Evolutionary conservation across 73 alveolate species (phyloP), one percentile per base, ranked within the genome.

Genomic region (Paramecium biaurelia): DNA sequence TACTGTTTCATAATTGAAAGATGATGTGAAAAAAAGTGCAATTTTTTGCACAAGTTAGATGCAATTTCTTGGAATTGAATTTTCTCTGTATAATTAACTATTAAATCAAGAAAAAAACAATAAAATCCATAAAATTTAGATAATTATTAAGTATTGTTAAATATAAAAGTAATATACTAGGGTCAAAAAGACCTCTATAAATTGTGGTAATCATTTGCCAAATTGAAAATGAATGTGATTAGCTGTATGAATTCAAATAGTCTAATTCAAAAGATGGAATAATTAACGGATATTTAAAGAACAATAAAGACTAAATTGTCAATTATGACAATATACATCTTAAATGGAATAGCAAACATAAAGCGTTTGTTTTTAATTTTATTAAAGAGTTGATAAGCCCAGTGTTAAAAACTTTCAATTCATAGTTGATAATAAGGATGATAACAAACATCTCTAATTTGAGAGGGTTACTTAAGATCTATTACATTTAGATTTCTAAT

Each of bases 301-400:
- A 95, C 12, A 92, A 74, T n/a, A 90, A 20, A 24, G 95, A 92
- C 2, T 85, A 92, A n/a, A 76, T 96, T 41, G 70, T 86, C 72
- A 85, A 67, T 63, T 96, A 94, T 94, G 87, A 87, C 43, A 96
- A 96, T 79, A 95, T 95, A 88, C 98, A 97, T 4, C 99, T 98
- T 2, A 89, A 96, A 67, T 96, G 99, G 99, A 96, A 96, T 92
- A 96, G 93, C 26, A 94, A 95, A 42, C 98, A 95, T 0, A 95
- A 96, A 86, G 99, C 99, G 15, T 96, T 95, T 68, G 99, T 96
- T 15, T 92, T 96, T 28, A 96, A 96, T 92, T 96, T 92, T 95
- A 95, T 92, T 97, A 98, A 10, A 92, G 99, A 94, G 99, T 96
- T 21, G 99, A 96, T 92, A 97, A 89, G 85, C 98, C 98, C 15